Conservation (phyloP, 1,284 basidiomycete genomes). For the Mycena sp. region DNA sequence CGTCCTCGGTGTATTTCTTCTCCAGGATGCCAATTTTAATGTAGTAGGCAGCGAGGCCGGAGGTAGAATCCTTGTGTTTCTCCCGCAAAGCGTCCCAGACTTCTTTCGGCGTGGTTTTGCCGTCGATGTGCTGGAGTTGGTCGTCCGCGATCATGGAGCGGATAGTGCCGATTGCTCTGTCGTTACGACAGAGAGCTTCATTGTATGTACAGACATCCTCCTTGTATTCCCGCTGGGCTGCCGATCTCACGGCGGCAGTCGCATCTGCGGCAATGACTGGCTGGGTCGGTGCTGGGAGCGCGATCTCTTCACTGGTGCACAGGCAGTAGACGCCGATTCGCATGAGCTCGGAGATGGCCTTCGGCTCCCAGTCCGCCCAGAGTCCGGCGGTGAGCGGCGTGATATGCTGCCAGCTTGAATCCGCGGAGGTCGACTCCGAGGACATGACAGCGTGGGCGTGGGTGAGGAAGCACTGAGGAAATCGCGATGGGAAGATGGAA, state of each 20-base stretch:
- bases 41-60: not conserved
- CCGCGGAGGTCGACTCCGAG: constrained; percentile 2
- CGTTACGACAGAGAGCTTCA: constrained; percentile 6
- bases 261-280: constrained; percentile 7
- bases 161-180: constrained; percentile 8
- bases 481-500: not conserved
- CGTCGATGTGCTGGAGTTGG: constrained; percentile 6
- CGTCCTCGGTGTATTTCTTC: constrained; percentile 11
- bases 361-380: constrained; percentile 5
- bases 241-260: not conserved
- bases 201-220: constrained; percentile 8
- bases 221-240: constrained; percentile 3
- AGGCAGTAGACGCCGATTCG: constrained; percentile 4
- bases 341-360: constrained; percentile 12
- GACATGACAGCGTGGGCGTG: not conserved
- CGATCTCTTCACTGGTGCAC: constrained; percentile 6
- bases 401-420: constrained; percentile 7
- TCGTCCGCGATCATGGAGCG: constrained; percentile 8
- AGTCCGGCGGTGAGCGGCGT: constrained; percentile 1
- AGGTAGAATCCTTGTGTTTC: constrained; percentile 5
- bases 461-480: too few species aligned
- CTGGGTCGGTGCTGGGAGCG: not conserved
- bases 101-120: constrained; percentile 3
- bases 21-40: constrained; percentile 5
- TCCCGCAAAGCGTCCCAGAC: not conserved